Conservation (phyloP, 805 yeast genomes). For the Cyberlindnera galapagoensis region DNA sequence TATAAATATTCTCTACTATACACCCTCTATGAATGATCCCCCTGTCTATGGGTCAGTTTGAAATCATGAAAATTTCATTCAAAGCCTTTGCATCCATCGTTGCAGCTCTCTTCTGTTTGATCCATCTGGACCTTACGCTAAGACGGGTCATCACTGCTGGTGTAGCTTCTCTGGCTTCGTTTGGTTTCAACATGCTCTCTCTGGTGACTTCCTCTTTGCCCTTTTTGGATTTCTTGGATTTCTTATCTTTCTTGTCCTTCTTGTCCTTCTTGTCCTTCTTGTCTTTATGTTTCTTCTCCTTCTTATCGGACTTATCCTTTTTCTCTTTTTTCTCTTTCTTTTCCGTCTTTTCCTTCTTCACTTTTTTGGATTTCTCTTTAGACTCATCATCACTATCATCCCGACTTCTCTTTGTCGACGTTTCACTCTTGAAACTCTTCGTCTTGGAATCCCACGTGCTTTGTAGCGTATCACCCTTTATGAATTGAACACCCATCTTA, state of each 20-base stretch:
- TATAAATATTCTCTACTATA: neutral
- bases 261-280: conserved; percentile 27
- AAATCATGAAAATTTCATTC: conserved; percentile 88
- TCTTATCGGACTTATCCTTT: conserved; percentile 22
- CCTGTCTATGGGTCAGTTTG: conserved; percentile 30
- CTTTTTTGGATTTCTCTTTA: conserved; percentile 18
- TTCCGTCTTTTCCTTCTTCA: conserved; percentile 22
- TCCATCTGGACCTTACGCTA: conserved; percentile 81
- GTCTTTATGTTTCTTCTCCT: conserved; percentile 23
- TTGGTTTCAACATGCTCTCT: conserved; percentile 37
- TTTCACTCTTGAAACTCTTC: conserved; percentile 27
- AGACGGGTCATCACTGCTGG: conserved; percentile 45
- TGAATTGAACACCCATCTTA: conserved; percentile 82
- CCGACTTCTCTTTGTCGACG: conserved; percentile 23
- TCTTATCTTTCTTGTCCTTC: conserved; percentile 24
- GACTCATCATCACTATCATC: conserved; percentile 25
- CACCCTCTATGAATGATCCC: neutral
- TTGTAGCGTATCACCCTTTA: conserved; percentile 73
- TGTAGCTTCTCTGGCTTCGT: conserved; percentile 23
- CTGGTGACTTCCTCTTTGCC: conserved; percentile 29
- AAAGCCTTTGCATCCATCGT: conserved; percentile 84
- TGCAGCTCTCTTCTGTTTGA: conserved; percentile 85
- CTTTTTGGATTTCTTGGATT: conserved; percentile 25
- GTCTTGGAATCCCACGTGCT: conserved; percentile 77
- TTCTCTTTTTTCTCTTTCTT: conserved; percentile 22